phyloP scores from a whole-genome alignment of 495 filamentous ascomycete genomes.

The Hyaloscypha hepaticicola region DNA sequence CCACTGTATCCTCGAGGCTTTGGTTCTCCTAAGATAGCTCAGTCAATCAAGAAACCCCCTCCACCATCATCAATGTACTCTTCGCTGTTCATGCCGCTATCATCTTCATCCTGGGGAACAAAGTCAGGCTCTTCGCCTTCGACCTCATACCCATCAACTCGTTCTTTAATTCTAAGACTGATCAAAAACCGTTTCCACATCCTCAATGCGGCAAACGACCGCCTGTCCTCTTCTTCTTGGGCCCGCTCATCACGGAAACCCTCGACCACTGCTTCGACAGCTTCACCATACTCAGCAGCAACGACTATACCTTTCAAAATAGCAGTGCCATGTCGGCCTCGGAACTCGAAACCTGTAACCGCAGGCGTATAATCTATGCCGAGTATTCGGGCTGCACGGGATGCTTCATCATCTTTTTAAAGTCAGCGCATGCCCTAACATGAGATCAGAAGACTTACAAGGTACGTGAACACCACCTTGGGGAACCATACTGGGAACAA shows the following conservation, averaged over 20 bases:
- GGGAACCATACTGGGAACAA: slow-evolving; percentile 91
- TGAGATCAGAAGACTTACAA: slow-evolving; percentile 22
- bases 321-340: slow-evolving; percentile 77
- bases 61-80: slow-evolving; percentile 39
- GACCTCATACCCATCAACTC: slow-evolving; percentile 62
- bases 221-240: slow-evolving; percentile 55
- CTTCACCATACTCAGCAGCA: slow-evolving; percentile 66
- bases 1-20: neutral
- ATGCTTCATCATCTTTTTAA: slow-evolving; percentile 57
- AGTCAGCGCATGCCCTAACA: slow-evolving; percentile 13
- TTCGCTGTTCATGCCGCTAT: slow-evolving; percentile 35
- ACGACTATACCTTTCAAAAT: slow-evolving; percentile 75
- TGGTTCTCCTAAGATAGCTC: neutral
- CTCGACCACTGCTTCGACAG: slow-evolving; percentile 62
- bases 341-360: slow-evolving; percentile 86
- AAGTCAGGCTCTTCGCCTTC: slow-evolving; percentile 43
- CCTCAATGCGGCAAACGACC: slow-evolving; percentile 56
- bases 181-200: slow-evolving; percentile 77
- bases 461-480: slow-evolving; percentile 71
- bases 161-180: slow-evolving; percentile 73
- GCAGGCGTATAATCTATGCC: slow-evolving; percentile 87
- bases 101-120: slow-evolving; percentile 33
- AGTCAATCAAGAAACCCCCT: slow-evolving; percentile 30
- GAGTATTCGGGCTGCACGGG: slow-evolving; percentile 69
- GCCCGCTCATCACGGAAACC: slow-evolving; percentile 62